Conservation (phyloP, 768 basidiomycete genomes). For the Mycena epipterygia region DNA sequence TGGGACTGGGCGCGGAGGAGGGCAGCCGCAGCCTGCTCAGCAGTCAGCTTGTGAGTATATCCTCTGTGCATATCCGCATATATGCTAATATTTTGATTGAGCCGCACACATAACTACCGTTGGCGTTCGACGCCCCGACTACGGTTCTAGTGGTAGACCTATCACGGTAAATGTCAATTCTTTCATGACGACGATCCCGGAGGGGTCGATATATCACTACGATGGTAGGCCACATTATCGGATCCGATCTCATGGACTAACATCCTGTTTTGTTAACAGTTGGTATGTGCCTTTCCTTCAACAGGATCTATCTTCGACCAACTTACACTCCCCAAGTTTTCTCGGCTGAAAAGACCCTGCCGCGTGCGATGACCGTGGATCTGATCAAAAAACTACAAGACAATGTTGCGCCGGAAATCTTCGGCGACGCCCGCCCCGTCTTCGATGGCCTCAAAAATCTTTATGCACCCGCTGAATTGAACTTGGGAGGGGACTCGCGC, state of each 20-base stretch:
- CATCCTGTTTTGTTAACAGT: background rate
- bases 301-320: background rate
- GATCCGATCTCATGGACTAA: background rate
- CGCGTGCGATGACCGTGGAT: slow-evolving; percentile 61
- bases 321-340: slow-evolving; percentile 53
- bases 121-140: slow-evolving; percentile 74
- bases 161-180: slow-evolving; percentile 61
- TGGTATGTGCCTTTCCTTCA: background rate
- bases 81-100: background rate
- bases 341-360: slow-evolving; percentile 64
- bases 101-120: slow-evolving; percentile 56
- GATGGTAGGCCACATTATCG: slow-evolving; percentile 62
- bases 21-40: background rate
- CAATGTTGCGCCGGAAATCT: slow-evolving; percentile 57
- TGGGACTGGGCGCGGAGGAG: no score
- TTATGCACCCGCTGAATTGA: slow-evolving; percentile 61
- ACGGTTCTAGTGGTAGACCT: slow-evolving; percentile 62
- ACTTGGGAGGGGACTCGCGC: slow-evolving; percentile 53
- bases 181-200: slow-evolving; percentile 64
- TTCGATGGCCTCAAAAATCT: slow-evolving; percentile 76
- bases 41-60: background rate
- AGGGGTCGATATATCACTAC: slow-evolving; percentile 76
- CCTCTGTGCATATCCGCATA: background rate
- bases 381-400: slow-evolving; percentile 63
- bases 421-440: slow-evolving; percentile 59